These are phyloP conservation scores for Collybia nuda DNA, from an alignment of 768 basidiomycete genomes.

Conservation along the genomic window DNA sequence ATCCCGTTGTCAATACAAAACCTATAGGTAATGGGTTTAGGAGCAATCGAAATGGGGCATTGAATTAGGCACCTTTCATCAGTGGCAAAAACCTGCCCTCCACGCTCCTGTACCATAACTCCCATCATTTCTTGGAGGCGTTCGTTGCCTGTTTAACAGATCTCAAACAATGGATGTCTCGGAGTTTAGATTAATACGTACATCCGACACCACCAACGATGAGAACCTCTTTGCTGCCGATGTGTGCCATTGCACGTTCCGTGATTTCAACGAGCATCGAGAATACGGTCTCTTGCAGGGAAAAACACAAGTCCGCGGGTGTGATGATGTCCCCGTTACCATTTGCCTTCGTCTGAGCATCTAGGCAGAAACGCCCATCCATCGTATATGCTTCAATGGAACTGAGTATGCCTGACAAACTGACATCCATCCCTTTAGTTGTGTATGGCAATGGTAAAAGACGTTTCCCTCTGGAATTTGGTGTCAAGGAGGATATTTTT, in stretches of 20 bases:
- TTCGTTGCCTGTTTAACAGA: slow-evolving; percentile 66
- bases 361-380: slow-evolving; percentile 79
- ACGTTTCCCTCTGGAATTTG: slow-evolving; percentile 66
- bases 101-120: slow-evolving; percentile 90
- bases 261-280: slow-evolving; percentile 99
- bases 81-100: slow-evolving; percentile 89
- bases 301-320: slow-evolving; percentile 95
- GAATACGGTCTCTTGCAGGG: slow-evolving; percentile 94
- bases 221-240: slow-evolving; percentile 92
- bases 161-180: neutral
- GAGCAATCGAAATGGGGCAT: neutral
- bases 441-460: slow-evolving; percentile 87
- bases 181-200: slow-evolving; percentile 40
- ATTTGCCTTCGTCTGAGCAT: slow-evolving; percentile 32
- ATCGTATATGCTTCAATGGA: slow-evolving; percentile 84
- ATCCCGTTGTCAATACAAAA: slow-evolving; percentile 99
- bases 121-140: slow-evolving; percentile 99
- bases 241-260: slow-evolving; percentile 98
- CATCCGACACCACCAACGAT: slow-evolving; percentile 99
- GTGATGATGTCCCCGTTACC: slow-evolving; percentile 75
- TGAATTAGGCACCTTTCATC: slow-evolving; percentile 73
- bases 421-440: slow-evolving; percentile 98
- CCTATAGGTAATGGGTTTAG: slow-evolving; percentile 36
- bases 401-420: slow-evolving; percentile 91
- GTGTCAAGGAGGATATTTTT: neutral